These are phyloP conservation scores for Inga leiocalycina DNA, from an alignment of 306 rosid genomes.

Conservation along the genomic window DNA sequence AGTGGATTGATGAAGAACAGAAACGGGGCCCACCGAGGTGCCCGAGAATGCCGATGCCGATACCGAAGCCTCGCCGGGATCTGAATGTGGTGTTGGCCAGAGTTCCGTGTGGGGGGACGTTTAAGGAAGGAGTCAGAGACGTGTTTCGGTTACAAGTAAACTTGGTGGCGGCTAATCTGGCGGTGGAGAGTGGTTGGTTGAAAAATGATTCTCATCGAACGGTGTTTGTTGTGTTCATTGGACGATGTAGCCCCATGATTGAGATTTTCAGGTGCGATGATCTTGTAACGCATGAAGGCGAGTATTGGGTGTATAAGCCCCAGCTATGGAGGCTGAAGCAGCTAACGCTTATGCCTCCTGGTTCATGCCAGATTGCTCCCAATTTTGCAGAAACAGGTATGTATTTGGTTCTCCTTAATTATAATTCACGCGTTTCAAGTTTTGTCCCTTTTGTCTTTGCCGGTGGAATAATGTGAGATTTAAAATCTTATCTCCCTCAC, in stretches of 20 bases:
- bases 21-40: constrained; percentile 46
- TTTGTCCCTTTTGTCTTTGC: neutral
- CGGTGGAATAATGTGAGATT: neutral
- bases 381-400: constrained; percentile 55
- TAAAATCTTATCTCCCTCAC: neutral
- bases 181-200: constrained; percentile 55
- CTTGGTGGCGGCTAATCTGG: constrained; percentile 70
- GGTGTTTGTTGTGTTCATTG: constrained; percentile 64
- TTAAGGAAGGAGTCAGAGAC: constrained; percentile 44
- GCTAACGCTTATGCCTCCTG: constrained; percentile 64
- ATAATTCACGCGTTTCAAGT: neutral
- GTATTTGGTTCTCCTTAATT: neutral
- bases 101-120: constrained; percentile 52
- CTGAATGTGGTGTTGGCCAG: constrained; percentile 58
- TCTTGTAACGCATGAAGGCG: constrained; percentile 43
- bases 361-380: constrained; percentile 71
- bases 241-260: constrained; percentile 70
- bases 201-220: constrained; percentile 37
- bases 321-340: constrained; percentile 53
- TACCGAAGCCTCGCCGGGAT: constrained; percentile 38
- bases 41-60: constrained; percentile 57
- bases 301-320: constrained; percentile 64
- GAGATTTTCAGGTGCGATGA: constrained; percentile 82
- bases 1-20: constrained; percentile 67
- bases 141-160: constrained; percentile 65